Conservation (phyloP, 2,329 filamentous ascomycete species). For the Daldinia sp. region DNA sequence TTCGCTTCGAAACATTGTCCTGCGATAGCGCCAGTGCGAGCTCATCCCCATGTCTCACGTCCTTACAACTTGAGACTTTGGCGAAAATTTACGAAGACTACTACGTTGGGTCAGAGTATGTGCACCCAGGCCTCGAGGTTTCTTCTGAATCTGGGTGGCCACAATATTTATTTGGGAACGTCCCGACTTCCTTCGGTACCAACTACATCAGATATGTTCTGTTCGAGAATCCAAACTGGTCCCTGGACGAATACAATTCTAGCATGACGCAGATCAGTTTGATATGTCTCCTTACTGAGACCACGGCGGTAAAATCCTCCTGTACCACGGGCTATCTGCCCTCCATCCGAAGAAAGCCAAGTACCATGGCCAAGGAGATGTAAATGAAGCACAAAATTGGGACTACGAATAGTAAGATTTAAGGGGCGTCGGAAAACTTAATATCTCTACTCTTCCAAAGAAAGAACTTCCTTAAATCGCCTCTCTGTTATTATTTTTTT, state of each 20-base stretch:
- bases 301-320: conserved; percentile 54
- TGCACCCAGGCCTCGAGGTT: conserved; percentile 26
- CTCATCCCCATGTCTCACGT: conserved; percentile 52
- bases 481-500: neutral
- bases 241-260: conserved; percentile 49
- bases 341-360: conserved; percentile 36
- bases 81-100: conserved; percentile 46
- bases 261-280: conserved; percentile 43
- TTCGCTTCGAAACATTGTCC: conserved; percentile 47
- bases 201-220: conserved; percentile 47
- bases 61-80: conserved; percentile 54
- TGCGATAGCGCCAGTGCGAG: conserved; percentile 45
- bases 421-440: neutral
- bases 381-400: conserved; percentile 31
- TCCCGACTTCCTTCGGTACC: conserved; percentile 11
- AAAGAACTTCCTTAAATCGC: neutral
- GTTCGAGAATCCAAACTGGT: conserved; percentile 53
- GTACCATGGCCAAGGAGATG: conserved; percentile 27
- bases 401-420: conserved; percentile 7
- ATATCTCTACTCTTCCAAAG: neutral
- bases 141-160: conserved; percentile 25
- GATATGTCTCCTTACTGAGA: conserved; percentile 48
- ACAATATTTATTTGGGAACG: neutral
- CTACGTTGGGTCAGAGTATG: conserved; percentile 17
- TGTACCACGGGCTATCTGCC: conserved; percentile 55